Conservation (phyloP, 2,329 filamentous ascomycete genomes). For the Alternaria conjuncta region DNA sequence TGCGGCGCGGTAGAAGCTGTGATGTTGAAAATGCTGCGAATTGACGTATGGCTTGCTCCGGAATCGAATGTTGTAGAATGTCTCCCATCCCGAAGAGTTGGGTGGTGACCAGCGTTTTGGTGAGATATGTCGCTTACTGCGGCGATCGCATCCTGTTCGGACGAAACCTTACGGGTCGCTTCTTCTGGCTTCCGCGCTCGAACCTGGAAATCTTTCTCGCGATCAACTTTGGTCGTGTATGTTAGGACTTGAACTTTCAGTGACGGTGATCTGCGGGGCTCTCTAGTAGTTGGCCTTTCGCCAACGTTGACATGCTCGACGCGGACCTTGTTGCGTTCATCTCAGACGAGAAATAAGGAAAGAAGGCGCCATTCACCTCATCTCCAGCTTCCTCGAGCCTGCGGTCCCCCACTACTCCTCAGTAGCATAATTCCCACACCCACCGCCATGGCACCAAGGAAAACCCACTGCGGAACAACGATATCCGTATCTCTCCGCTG, state of each 20-base stretch:
- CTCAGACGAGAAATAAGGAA: background rate
- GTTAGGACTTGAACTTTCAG: background rate
- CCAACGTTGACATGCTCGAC: background rate
- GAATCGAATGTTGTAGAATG: background rate
- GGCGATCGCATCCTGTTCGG: background rate
- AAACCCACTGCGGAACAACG: slow-evolving; percentile 2
- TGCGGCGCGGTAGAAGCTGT: background rate
- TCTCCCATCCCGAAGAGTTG: background rate
- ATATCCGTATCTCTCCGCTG: background rate
- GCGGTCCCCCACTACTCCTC: background rate
- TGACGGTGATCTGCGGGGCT: background rate
- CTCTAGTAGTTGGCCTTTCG: background rate
- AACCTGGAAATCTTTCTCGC: background rate
- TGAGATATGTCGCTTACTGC: background rate
- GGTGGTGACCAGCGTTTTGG: background rate
- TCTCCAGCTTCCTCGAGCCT: background rate
- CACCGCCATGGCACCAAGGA: background rate
- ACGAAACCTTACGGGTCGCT: background rate
- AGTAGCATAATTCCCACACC: background rate
- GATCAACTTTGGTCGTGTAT: background rate
- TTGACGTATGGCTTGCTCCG: background rate
- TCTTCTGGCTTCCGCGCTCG: background rate
- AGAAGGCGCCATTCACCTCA: fast-evolving
- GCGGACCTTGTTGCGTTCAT: background rate
- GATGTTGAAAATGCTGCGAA: background rate